Conservation (phyloP, 306 rosid species). For the Ceratonia siliqua region DNA sequence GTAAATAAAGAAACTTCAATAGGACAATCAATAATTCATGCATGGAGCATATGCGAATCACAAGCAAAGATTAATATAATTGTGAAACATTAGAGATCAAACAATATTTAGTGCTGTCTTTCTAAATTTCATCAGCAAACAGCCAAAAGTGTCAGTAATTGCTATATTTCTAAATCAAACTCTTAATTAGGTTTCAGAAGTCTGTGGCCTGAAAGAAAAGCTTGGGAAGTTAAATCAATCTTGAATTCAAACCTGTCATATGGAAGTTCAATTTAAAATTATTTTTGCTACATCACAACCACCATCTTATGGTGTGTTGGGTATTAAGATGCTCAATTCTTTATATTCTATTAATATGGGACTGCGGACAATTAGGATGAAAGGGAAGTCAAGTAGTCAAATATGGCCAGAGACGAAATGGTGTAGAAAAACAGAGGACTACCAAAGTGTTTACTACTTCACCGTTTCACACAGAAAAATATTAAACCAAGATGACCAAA, state of each 20-base stretch:
- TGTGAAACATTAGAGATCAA: not conserved
- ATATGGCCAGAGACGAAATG: not conserved
- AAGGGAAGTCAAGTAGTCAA: not conserved
- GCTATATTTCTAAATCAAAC: conserved; percentile 20
- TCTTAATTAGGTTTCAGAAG: conserved; percentile 16
- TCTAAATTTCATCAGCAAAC: conserved; percentile 16
- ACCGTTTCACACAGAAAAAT: conserved; percentile 15
- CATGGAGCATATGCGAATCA: not conserved
- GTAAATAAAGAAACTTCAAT: not conserved
- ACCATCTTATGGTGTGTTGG: not conserved
- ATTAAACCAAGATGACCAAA: not conserved
- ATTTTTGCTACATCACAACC: not conserved
- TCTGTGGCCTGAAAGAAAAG: not conserved
- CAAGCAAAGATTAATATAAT: conserved; percentile 6
- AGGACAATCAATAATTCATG: conserved; percentile 14
- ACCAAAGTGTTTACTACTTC: conserved; percentile 8
- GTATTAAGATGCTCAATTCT: conserved; percentile 7
- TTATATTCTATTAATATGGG: not conserved
- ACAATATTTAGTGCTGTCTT: not conserved
- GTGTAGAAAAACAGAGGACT: not conserved
- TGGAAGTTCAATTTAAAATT: conserved; percentile 28
- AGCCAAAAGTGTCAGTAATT: not conserved
- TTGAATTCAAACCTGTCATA: not conserved
- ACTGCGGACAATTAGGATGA: not conserved
- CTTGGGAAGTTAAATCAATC: not conserved